A percentile compares a stretch with the other conserved stretches of the same genome.
Conservation (phyloP, 352 stramenopile species). For the Phytophthora multivora region DNA sequence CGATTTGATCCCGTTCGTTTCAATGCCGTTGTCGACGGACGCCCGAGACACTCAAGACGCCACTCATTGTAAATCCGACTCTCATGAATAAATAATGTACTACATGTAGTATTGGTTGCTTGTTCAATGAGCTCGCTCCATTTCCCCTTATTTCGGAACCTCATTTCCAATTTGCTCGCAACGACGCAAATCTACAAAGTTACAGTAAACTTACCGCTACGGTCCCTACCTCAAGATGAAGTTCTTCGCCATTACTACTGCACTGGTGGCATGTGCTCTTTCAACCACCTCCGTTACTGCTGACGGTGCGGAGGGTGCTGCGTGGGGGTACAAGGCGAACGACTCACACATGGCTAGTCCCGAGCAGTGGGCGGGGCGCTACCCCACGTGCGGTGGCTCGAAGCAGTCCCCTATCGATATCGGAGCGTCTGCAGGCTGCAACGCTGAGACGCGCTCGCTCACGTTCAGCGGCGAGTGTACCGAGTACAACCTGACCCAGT, state of each 20-base stretch:
- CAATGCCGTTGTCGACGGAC: neutral
- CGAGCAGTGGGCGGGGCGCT: slow-evolving; percentile 24
- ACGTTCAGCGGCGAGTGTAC: slow-evolving; percentile 25
- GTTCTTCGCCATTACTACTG: slow-evolving; percentile 12
- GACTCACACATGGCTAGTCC: slow-evolving; percentile 20
- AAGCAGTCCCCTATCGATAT: slow-evolving; percentile 38
- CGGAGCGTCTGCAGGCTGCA: slow-evolving; percentile 1
- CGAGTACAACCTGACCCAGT: slow-evolving; percentile 25
- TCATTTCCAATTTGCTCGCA: slow-evolving; percentile 28
- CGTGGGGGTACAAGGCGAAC: slow-evolving; percentile 30
- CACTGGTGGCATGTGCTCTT: slow-evolving; percentile 11
- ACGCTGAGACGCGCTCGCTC: slow-evolving; percentile 11
- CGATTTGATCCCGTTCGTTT: neutral
- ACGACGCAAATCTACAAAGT: slow-evolving; percentile 8
- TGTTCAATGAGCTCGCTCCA: slow-evolving; percentile 10
- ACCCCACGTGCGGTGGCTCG: slow-evolving; percentile 30
- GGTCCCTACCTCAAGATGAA: slow-evolving; percentile 15
- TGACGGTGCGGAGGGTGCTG: neutral
- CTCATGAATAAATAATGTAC: neutral
- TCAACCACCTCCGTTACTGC: slow-evolving; percentile 6
- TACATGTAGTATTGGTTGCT: neutral
- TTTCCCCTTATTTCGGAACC: neutral
- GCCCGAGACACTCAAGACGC: neutral
- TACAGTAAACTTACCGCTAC: neutral
- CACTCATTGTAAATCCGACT: slow-evolving; percentile 1